Evolutionary conservation across 352 stramenopile genomes (phyloP), one percentile per base, ranked within the genome.

Genomic region (Phytophthora pisi): DNA sequence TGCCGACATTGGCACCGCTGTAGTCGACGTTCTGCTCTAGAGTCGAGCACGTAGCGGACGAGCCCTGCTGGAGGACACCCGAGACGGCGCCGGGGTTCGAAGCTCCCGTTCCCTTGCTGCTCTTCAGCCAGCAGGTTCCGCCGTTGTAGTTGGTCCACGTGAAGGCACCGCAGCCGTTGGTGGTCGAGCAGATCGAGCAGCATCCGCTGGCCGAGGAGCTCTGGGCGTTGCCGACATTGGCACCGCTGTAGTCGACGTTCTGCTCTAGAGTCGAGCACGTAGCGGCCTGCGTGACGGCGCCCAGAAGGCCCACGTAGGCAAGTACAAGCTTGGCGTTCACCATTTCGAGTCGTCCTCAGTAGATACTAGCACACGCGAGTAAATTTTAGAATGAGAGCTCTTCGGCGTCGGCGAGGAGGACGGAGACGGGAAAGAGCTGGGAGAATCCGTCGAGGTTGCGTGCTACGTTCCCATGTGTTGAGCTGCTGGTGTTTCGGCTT

Each of bases 401-500:
- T 45, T 45, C 4, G 34, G 9, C 9, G 1, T 11, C 20, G 13
- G 11, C 11, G 11, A 43, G 8, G 4, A 42, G 36, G 10, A 42
- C 38, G 38, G 15, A 18, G 38, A 45, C 38, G 38, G 38, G 15
- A 45, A 20, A 45, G 38, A n/a, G 11, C 6, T 9, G 16, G 9
- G 38, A 45, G 38, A 45, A 45, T 45, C 38, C 38, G 38, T 13
- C 6, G 38, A 4, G 38, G 16, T 18, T n/a, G 38, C 13, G 38
- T 45, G 38, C 38, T 45, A 45, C 38, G 38, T 45, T 45, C 38
- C 38, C 38, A 45, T 18, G 38, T 45, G 38, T 45, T 45, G 15
- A 40, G 34, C 9, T 45, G 38, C 5, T 18, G 20, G 15, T 15
- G 38, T 10, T 45, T 45, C n/a, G 38, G 38, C n/a, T 45, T 45